A percentile compares a stretch with the other conserved stretches of the same genome.
phyloP scores from a whole-genome alignment of 1,284 basidiomycete genomes.

The Golubevia sp. region DNA sequence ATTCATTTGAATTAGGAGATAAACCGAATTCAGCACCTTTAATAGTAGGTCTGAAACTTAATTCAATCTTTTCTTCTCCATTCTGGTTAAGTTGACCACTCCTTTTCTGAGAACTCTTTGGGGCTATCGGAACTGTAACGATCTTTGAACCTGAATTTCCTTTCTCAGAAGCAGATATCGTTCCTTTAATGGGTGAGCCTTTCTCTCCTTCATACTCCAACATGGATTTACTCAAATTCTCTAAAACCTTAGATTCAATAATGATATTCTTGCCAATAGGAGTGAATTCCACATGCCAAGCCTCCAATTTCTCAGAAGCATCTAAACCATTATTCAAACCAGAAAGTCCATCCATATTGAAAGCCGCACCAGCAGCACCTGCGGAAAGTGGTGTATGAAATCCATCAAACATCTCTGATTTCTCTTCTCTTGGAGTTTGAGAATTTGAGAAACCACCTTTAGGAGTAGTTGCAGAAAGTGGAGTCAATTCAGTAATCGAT shows the following conservation, averaged over 20 bases:
- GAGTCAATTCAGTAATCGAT: too few species aligned
- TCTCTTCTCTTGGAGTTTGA: background rate
- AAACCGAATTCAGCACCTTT: constrained; percentile 14
- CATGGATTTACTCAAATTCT: constrained; percentile 26
- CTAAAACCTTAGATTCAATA: constrained; percentile 17
- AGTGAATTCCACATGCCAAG: constrained; percentile 57
- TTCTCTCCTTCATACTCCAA: constrained; percentile 20
- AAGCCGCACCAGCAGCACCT: too few species aligned
- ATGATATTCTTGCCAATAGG: constrained; percentile 43
- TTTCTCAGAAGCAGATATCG: constrained; percentile 12
- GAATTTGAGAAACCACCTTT: too few species aligned
- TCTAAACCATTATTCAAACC: background rate
- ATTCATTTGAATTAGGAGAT: constrained; percentile 39
- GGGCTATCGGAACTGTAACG: too few species aligned
- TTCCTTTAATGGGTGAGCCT: constrained; percentile 23
- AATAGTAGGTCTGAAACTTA: too few species aligned
- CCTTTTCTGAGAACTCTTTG: background rate
- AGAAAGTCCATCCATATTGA: too few species aligned
- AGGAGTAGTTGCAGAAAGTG: too few species aligned
- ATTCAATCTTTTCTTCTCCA: background rate
- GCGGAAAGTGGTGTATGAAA: too few species aligned
- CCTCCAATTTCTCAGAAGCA: constrained; percentile 12
- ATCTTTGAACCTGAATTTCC: too few species aligned
- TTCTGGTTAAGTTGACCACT: background rate
- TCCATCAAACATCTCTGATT: background rate